Evolutionary conservation across 1,284 basidiomycete species (phyloP), one percentile per base, ranked within the genome.

Genomic region (Neolentinus lepideus): DNA sequence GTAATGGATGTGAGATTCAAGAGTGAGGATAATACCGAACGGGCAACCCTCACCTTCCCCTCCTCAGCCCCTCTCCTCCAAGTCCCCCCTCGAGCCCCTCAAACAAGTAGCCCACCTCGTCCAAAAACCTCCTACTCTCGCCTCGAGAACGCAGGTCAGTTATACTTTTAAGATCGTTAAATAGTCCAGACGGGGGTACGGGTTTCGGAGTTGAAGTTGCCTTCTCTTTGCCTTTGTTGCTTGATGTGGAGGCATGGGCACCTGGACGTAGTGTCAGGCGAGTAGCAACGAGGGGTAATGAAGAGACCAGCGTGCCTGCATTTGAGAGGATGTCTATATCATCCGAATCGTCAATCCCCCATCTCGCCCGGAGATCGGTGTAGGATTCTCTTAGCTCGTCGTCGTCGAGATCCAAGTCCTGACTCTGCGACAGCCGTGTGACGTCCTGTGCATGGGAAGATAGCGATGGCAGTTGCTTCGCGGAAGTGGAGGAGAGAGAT

Each of bases 51-150:
- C 31, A 83, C 87, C 84, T 90, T 16, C 83, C 79, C 61, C 86
- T 76, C 50, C 82, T 50, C 4, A 50, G 6, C 6, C 47, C 47
- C 27, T 50, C 47, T 8, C 47, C 22, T 22, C 22, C n/a, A n/a
- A n/a, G n/a, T n/a, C n/a, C n/a, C n/a, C n/a, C 22, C 4, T 50
- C 24, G 14, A 92, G 76, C 1, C 89, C 88, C 66, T 92, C 89
- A 55, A 90, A 85, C 2, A 92, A 69, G 68, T 91, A 92, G 0
- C 88, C 89, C 2, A 90, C 78, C 62, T 91, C 89, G 58, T 92
- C 89, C 50, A 89, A 66, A 62, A 92, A 92, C 19, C 88, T 72
- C 59, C 89, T 73, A 54, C 76, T 83, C 68, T 92, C 88, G n/a
- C 89, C 89, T 64, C 87, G 88, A 61, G 79, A 85, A 54, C 88